These are phyloP conservation scores for Huntiella decipiens DNA, from an alignment of 2,329 filamentous ascomycete genomes.

Conservation along the genomic window DNA sequence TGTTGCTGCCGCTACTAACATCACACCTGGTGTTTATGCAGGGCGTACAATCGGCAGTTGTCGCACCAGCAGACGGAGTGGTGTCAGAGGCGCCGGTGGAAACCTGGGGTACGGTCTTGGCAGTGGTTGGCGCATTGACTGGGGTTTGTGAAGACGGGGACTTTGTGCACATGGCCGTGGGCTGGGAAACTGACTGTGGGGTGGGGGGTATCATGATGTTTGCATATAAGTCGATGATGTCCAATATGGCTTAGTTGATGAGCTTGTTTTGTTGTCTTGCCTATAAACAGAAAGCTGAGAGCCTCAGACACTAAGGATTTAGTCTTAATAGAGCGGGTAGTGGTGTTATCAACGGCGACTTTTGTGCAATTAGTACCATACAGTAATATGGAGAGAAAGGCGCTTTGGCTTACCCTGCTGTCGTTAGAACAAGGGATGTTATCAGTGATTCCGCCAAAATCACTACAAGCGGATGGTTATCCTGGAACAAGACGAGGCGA, in stretches of 20 bases:
- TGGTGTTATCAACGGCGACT: neutral
- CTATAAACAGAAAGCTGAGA: neutral
- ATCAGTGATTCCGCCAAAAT: too few species aligned
- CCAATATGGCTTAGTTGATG: too few species aligned
- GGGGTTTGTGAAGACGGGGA: too few species aligned
- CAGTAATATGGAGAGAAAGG: neutral
- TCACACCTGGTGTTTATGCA: neutral
- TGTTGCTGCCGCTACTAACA: neutral
- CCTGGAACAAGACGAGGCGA: neutral
- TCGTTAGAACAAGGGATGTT: too few species aligned
- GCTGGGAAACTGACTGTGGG: neutral
- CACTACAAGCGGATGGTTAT: neutral
- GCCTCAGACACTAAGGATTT: neutral
- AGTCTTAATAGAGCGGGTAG: neutral
- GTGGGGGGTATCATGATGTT: too few species aligned
- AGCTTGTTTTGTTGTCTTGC: neutral
- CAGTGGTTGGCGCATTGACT: conserved; percentile 1
- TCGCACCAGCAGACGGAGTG: neutral
- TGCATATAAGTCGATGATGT: too few species aligned
- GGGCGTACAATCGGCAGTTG: neutral
- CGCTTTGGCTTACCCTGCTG: conserved; percentile 4
- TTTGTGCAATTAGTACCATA: neutral
- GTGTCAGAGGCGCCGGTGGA: neutral
- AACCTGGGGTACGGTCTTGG: conserved; percentile 5
- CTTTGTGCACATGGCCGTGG: neutral